These are phyloP conservation scores for Boletus sp. DNA, from an alignment of 768 basidiomycete genomes.

Conservation along the genomic window DNA sequence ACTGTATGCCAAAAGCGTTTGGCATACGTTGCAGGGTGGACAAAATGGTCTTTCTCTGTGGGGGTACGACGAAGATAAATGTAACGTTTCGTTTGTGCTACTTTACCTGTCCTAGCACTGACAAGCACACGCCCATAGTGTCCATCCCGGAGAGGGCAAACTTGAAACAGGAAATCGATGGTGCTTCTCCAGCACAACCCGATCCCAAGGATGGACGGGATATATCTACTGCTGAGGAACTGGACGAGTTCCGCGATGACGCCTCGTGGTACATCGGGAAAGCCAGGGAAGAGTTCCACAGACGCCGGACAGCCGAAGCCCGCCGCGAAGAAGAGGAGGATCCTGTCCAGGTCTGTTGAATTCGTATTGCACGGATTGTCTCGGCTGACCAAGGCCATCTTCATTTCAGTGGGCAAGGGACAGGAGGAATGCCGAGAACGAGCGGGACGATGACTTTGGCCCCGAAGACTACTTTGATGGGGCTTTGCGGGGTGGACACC, in stretches of 20 bases:
- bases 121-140: constrained; percentile 12
- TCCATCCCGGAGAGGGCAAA: constrained; percentile 22
- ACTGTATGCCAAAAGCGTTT: constrained; percentile 78
- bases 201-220: constrained; percentile 6
- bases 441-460: constrained; percentile 69
- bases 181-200: constrained; percentile 2
- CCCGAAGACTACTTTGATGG: constrained; percentile 84
- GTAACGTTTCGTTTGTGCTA: constrained; percentile 6
- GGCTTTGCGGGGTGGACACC: constrained; percentile 52
- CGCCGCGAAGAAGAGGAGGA: constrained; percentile 58
- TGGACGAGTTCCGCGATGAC: constrained; percentile 39
- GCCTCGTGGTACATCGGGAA: constrained; percentile 82
- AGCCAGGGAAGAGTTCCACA: constrained; percentile 73
- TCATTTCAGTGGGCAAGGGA: constrained; percentile 70
- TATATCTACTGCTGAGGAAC: constrained; percentile 19
- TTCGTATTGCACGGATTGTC: neutral
- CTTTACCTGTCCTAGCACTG: neutral
- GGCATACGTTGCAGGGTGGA: constrained; percentile 76
- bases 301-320: constrained; percentile 45
- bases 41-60: constrained; percentile 65
- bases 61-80: constrained; percentile 51
- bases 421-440: constrained; percentile 65
- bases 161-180: constrained; percentile 26
- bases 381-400: constrained; percentile 4
- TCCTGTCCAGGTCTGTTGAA: constrained; percentile 59